Evolutionary conservation across 2,329 filamentous ascomycete species (phyloP).

Genomic region (Stromatinia cepivora): DNA sequence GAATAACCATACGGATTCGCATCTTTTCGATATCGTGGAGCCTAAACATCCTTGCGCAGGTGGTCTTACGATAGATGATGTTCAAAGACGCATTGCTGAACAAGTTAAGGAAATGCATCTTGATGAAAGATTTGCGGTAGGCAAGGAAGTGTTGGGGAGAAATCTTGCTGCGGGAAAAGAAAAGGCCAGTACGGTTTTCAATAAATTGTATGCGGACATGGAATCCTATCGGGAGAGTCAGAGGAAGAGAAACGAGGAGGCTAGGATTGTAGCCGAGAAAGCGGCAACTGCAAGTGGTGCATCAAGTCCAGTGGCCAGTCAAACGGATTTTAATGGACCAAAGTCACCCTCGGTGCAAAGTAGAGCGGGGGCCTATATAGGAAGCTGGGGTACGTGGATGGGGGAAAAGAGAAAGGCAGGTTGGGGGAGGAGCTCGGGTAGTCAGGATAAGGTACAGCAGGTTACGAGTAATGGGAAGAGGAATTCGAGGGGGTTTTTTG

Average conservation of each 20-base stretch:
- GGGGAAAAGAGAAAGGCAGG: conserved; percentile 69
- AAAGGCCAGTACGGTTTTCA: conserved; percentile 84
- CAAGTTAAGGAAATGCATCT: conserved; percentile 93
- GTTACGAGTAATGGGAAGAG: conserved; percentile 46
- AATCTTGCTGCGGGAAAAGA: conserved; percentile 86
- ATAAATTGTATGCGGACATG: conserved; percentile 86
- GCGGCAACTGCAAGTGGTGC: conserved; percentile 18
- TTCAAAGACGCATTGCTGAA: conserved; percentile 84
- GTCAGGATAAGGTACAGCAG: conserved; percentile 74
- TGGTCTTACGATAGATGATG: conserved; percentile 88
- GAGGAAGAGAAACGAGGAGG: conserved; percentile 60
- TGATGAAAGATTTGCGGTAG: conserved; percentile 83
- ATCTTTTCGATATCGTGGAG: conserved; percentile 92
- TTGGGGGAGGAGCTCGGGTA: conserved; percentile 55
- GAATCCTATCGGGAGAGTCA: conserved; percentile 77
- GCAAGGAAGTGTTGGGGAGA: conserved; percentile 81
- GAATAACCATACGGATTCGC: conserved; percentile 74
- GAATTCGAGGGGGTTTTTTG: conserved; percentile 21
- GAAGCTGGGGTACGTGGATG: conserved; percentile 69
- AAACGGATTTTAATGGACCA: conserved; percentile 43
- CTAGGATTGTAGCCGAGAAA: conserved; percentile 30
- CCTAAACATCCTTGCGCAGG: conserved; percentile 92
- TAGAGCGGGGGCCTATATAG: conserved; percentile 64
- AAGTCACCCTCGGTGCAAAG: conserved; percentile 48
- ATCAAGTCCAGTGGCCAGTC: conserved; percentile 28